Conservation (phyloP, 768 basidiomycete species). For the Auricularia sp. region DNA sequence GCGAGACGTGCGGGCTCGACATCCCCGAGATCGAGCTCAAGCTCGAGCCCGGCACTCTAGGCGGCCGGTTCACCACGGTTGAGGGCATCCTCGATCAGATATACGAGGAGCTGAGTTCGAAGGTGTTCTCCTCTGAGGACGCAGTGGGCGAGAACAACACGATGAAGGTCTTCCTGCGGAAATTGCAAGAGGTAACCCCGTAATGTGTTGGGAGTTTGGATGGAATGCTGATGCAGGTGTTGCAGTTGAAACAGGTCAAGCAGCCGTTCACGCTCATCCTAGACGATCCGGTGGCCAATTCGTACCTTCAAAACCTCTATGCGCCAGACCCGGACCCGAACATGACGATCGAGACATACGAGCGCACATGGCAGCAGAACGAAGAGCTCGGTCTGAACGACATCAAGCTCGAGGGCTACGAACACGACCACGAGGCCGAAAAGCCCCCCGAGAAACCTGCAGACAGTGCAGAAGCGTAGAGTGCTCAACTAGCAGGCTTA, state of each 20-base stretch:
- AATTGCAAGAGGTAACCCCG: slow-evolving; percentile 53
- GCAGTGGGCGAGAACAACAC: slow-evolving; percentile 34
- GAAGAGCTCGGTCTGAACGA: slow-evolving; percentile 91
- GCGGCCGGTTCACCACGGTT: slow-evolving; percentile 93
- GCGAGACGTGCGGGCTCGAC: slow-evolving; percentile 79
- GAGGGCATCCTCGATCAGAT: slow-evolving; percentile 92
- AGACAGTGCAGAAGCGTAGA: no score
- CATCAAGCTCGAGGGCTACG: slow-evolving; percentile 74
- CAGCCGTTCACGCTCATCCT: slow-evolving; percentile 84
- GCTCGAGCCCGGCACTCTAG: slow-evolving; percentile 86
- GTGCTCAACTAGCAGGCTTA: no score
- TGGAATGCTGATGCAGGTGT: neutral
- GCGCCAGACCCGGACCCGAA: slow-evolving; percentile 96
- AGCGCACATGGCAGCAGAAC: slow-evolving; percentile 81
- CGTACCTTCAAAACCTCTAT: slow-evolving; percentile 92
- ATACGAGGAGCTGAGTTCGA: slow-evolving; percentile 87
- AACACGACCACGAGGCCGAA: slow-evolving; percentile 18
- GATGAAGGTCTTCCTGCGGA: slow-evolving; percentile 69
- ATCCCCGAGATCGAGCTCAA: slow-evolving; percentile 94
- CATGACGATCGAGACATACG: slow-evolving; percentile 75
- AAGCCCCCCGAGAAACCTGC: no score
- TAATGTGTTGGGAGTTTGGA: no score
- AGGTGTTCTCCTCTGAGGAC: slow-evolving; percentile 71
- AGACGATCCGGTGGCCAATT: slow-evolving; percentile 92
- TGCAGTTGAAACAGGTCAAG: slow-evolving; percentile 33